A percentile compares a stretch with the other conserved stretches of the same genome.
These are phyloP conservation scores for Smallanthus sonchifolius DNA, from an alignment of 129 eudicot genomes.

Conservation along the genomic window DNA sequence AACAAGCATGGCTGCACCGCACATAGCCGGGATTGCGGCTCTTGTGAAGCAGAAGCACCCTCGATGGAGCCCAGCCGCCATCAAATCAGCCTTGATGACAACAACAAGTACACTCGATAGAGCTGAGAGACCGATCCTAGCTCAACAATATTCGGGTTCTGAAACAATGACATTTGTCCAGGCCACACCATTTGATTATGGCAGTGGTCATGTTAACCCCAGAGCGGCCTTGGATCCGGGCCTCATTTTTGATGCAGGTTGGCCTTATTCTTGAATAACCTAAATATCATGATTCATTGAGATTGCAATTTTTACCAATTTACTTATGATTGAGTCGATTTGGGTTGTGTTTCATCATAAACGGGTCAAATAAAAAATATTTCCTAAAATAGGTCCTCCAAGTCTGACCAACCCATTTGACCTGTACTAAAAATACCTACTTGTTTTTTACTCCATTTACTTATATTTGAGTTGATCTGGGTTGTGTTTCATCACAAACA, in stretches of 20 bases:
- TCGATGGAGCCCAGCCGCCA: conserved; percentile 97
- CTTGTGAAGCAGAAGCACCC: conserved; percentile 95
- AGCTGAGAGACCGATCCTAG: conserved; percentile 80
- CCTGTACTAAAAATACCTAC: no score
- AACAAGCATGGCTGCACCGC: conserved; percentile 99
- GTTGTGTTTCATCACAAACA: no score
- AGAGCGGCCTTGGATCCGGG: conserved; percentile 95
- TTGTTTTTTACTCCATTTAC: no score
- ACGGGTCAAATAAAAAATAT: neutral
- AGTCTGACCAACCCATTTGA: no score
- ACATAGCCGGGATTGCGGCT: conserved; percentile 97
- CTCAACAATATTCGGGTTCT: conserved; percentile 88
- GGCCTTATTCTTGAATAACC: neutral
- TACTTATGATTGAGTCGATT: neutral
- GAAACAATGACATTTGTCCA: conserved; percentile 64
- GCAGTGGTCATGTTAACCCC: conserved; percentile 97
- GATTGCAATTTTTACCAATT: neutral
- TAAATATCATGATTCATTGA: neutral
- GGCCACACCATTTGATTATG: conserved; percentile 97
- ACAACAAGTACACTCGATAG: conserved; percentile 76
- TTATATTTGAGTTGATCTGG: no score
- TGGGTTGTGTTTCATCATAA: neutral
- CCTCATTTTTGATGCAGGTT: conserved; percentile 93
- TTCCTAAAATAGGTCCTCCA: no score
- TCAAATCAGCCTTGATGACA: conserved; percentile 97